Base-by-base conservation (phyloP, 23 red algal species). In the Agarophyton chilense region DNA sequence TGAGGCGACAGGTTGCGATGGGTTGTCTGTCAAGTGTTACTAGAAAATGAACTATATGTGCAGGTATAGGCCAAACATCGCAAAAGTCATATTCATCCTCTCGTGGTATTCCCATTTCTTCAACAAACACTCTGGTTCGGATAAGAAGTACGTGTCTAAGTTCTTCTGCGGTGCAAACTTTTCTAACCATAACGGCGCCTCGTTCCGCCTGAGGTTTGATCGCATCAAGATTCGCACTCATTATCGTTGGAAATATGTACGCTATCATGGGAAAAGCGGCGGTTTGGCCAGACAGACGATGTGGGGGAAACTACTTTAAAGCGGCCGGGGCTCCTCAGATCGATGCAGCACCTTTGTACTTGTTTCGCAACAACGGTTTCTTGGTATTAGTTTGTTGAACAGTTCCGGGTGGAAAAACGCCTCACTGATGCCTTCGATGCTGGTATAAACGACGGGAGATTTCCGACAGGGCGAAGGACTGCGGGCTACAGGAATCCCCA, bases 1-100 rank as follows among this genome's bases (percentile, higher is more conserved):
- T 68, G 38, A 86, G 57, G 47, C 81, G 81, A 64, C 81, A 86
- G 11, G 81, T 86, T 4, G 81, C 81, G 55, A 86, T 51, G 8
- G 81, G 81, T 32, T 63, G 77, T 26, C 28, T 57, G 32, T 61
- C 77, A 42, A 81, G 4, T 10, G 77, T 62, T 26, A 81, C 77
- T 13, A 81, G 57, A 34, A 43, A 81, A 39, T 81, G 77, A 0
- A 52, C 52, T 28, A 81, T 81, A 36, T 62, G 36, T 62, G 4
- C 49, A 11, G 77, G 77, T 22, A 81, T 81, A 14, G 77, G 77
- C 53, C 53, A 81, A 44, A 25, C 10, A 45, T 81, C 77, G 53
- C 42, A 43, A n/a, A 18, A 22, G 14, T 81, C 77, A 40, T 62
- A 62, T 34, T 81, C 77, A 8, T 40, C 51, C 25, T 57, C 47